Evolutionary conservation across 2,329 filamentous ascomycete genomes (phyloP).

Genomic region (Chrysoporthe puriensis): DNA sequence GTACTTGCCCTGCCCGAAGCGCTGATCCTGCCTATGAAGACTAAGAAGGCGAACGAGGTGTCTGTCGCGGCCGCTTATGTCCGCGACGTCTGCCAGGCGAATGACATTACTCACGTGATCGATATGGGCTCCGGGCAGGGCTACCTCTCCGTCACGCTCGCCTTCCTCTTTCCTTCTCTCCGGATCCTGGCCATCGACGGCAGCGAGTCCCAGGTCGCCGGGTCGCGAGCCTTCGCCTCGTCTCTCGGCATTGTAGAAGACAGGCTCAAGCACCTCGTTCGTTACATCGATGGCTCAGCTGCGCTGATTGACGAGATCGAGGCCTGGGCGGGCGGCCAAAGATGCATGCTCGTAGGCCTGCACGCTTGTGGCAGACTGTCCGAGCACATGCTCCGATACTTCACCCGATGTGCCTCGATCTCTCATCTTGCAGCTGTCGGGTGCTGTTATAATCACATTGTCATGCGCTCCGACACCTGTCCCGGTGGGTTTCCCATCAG

Average conservation of each 20-base stretch:
- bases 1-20: slow-evolving; percentile 31
- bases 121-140: slow-evolving; percentile 36
- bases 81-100: slow-evolving; percentile 31
- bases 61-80: slow-evolving; percentile 36
- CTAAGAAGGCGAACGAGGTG: slow-evolving; percentile 39
- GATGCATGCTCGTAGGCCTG: slow-evolving; percentile 39
- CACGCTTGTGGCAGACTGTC: slow-evolving; percentile 41
- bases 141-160: slow-evolving; percentile 37
- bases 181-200: slow-evolving; percentile 39
- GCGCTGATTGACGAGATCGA: slow-evolving; percentile 32
- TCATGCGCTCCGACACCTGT: slow-evolving; percentile 40
- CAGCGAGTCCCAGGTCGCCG: slow-evolving; percentile 37
- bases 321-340: slow-evolving; percentile 35
- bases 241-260: slow-evolving; percentile 32
- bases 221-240: slow-evolving; percentile 33
- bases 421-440: slow-evolving; percentile 35
- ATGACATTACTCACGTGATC: slow-evolving; percentile 35
- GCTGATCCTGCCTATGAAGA: slow-evolving; percentile 36
- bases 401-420: slow-evolving; percentile 32
- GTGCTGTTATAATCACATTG: slow-evolving; percentile 42
- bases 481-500: slow-evolving; percentile 46
- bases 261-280: slow-evolving; percentile 34
- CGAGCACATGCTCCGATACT: slow-evolving; percentile 40
- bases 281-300: slow-evolving; percentile 36
- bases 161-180: slow-evolving; percentile 36